phyloP scores from a whole-genome alignment of 768 basidiomycete species.

The Polyporus arcularius region DNA sequence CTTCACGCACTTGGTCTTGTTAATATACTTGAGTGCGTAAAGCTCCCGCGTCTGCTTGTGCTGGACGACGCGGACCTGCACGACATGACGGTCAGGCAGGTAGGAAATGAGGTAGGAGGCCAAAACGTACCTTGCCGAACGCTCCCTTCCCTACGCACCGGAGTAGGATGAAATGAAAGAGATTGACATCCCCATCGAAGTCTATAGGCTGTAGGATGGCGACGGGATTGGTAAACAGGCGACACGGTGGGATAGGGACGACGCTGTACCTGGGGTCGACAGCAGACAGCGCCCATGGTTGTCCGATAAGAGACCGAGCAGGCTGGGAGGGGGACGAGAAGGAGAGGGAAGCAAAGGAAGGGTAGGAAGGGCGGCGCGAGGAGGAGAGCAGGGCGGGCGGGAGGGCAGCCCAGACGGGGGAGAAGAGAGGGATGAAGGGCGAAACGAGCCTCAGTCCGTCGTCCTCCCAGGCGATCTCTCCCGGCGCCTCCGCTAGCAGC shows the following conservation, averaged over 20 bases:
- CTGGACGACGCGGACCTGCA: constrained; percentile 96
- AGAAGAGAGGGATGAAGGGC: constrained; percentile 1
- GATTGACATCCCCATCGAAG: constrained; percentile 93
- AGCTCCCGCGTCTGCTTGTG: constrained; percentile 98
- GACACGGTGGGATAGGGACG: not conserved
- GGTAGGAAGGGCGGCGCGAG: not conserved
- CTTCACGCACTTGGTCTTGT: constrained; percentile 96
- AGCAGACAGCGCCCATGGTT: constrained; percentile 82
- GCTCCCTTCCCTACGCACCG: constrained; percentile 98
- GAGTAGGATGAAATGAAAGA: constrained; percentile 94
- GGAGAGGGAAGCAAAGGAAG: constrained; percentile 6
- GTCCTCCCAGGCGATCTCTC: constrained; percentile 3
- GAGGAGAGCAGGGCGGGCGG: constrained; percentile 3
- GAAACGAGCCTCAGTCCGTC: constrained; percentile 6
- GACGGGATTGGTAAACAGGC: not conserved
- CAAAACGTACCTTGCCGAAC: constrained; percentile 83
- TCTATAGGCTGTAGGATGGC: constrained; percentile 71
- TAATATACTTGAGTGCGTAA: constrained; percentile 99
- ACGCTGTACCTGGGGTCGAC: constrained; percentile 68
- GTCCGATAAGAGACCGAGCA: constrained; percentile 15
- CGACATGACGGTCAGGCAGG: constrained; percentile 13
- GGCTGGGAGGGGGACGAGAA: constrained; percentile 6
- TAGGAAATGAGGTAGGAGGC: constrained; percentile 13
- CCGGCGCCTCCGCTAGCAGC: not conserved
- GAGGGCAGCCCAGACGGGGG: constrained; percentile 15